Base-by-base conservation (phyloP, 192 early-diverging fungal genomes). In the Coemansia sp. region DNA sequence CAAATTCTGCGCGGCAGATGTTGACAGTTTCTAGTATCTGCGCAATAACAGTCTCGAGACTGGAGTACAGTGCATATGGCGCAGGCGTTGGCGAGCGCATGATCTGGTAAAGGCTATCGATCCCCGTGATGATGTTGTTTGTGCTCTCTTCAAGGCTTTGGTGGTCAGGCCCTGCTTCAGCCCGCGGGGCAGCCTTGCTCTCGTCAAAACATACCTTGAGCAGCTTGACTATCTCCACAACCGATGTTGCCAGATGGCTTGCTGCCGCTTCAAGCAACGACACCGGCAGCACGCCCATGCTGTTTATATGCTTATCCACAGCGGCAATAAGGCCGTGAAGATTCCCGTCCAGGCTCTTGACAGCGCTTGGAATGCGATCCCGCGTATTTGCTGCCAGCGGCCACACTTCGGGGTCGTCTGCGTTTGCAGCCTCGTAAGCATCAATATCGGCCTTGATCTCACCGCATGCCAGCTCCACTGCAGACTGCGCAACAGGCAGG, bases 381-480 rank as follows among this genome's bases (percentile, higher is more conserved):
- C 81, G 81, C 23, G 83, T 75, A 28, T 84, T 74, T 11, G 58
- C 36, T 14, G 70, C 52, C 14, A 94, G 74, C 15, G 70, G 78
- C 64, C 80, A 75, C 5, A 59, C 34, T 29, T 63, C 65, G 23
- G 67, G 68, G 29, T 82, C 68, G 7, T 54, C 42, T 28, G 68
- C 59, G 29, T 75, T 59, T 4, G 65, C 73, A 17, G 33, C 55
- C 64, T 91, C 84, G 44, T 89, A 88, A 10, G 72, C 74, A 34
- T 93, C 89, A 8, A 91, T 85, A 44, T 98, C 92, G 37, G 92
- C 91, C 0, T 87, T 90, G 44, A 98, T 90, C 55, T 84, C 79
- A 45, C 89, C 87, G 79, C 94, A 96, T 0, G 92, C 83, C 34
- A 89, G 83, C 29, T 93, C 90, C 37, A 97, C 86, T 6, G 88